Evolutionary conservation across 208 protist genomes (phyloP), one percentile per base, ranked within the genome.

Genomic region (Wallacemonas sp.): DNA sequence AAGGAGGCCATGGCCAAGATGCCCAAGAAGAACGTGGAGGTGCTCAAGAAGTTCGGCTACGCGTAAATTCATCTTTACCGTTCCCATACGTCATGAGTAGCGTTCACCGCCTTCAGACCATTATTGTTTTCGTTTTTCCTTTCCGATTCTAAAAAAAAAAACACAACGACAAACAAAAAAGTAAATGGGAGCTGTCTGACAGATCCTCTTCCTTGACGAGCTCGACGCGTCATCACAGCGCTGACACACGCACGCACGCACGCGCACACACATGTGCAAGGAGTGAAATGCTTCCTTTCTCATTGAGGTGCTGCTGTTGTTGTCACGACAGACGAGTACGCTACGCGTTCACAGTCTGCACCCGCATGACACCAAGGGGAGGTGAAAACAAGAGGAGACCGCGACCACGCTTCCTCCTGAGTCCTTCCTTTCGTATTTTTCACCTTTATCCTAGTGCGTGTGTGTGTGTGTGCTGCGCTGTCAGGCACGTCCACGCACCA

Each of bases 1-100:
- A 95, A 97, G 63, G 98, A 97, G 61, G 88, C 88, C n/a, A 68
- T 93, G 19, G 54, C 55, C 16, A 92, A 93, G 85, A 93, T 93
- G 80, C 77, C 80, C 39, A 87, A 88, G 78, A 78, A 91, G 61
- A 90, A 94, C 78, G 83, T 94, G 34, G 86, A 74, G 70, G 78
- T 94, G 54, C 82, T 94, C 67, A 92, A 92, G 79, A 96, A 96
- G 83, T 96, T 92, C 65, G 90, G 90, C 62, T 88, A 85, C 75
- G 84, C 90, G 66, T 93, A 87, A 88, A 60, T 27, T 12, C 9
- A 26, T 17, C 6, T 39, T 33, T 6, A 34, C 52, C 6, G 24
- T 5, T 39, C 14, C 23, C 30, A 5, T 32, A 30, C 24, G n/a
- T 63, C 26, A 24, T 58, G 24, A 34, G n/a, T 24, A 16, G 26